Evolutionary conservation across 495 filamentous ascomycete species (phyloP), one percentile per base, ranked within the genome.

Genomic region (Aspergillus coremiiformis): DNA sequence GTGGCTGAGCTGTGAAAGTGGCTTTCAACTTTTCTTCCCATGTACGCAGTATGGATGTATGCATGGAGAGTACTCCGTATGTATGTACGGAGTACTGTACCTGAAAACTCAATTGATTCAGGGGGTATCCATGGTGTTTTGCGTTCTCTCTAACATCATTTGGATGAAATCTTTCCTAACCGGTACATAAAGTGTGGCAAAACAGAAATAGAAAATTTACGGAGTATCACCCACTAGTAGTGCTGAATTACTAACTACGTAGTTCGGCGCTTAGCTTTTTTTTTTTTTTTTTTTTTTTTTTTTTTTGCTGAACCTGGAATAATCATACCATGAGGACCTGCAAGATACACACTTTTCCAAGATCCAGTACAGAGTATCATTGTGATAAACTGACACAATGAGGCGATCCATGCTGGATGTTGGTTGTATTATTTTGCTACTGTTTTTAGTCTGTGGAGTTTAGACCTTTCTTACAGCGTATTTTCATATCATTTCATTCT

Each of bases 1-100:
- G 24, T 29, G 47, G 47, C 47, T 56, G 49, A 43, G 37, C 32
- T 51, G 48, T 23, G 35, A 14, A 22, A 19, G 55, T 57, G 55
- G 55, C 50, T 47, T 47, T 47, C 27, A 27, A 8, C 4, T 4
- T 27, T 4, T 27, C 24, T 27, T 4, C 24, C 8, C 24, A 27
- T 27, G 24, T n/a, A n/a, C n/a, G n/a, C n/a, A n/a, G n/a, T n/a
- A n/a, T n/a, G n/a, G n/a, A n/a, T n/a, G n/a, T n/a, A n/a, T n/a
- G n/a, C n/a, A n/a, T n/a, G n/a, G n/a, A n/a, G n/a, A n/a, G n/a
- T n/a, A n/a, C n/a, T n/a, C n/a, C n/a, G n/a, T n/a, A n/a, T n/a
- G n/a, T n/a, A n/a, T n/a, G n/a, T n/a, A n/a, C n/a, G n/a, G n/a
- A n/a, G n/a, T n/a, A n/a, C n/a, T n/a, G 35, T 39, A 19, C 35